phyloP scores from a whole-genome alignment of 768 basidiomycete species.

The Leucosporidium yakuticum region DNA sequence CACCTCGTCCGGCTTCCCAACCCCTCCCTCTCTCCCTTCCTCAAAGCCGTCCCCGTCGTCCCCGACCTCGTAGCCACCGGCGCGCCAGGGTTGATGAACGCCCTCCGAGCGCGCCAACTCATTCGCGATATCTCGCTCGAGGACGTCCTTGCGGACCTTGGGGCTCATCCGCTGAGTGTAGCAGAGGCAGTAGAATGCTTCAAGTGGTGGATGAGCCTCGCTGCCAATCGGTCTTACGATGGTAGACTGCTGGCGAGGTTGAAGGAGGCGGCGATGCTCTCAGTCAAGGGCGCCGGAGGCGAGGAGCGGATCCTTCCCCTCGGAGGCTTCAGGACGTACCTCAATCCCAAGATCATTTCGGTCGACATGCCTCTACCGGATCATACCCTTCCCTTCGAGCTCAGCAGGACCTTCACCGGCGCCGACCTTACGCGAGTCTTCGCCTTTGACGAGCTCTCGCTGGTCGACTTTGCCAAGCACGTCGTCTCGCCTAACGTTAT shows the following conservation, averaged over 20 bases:
- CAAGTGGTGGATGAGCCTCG: slow-evolving; percentile 70
- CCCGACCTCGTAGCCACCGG: slow-evolving; percentile 57
- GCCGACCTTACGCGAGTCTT: slow-evolving; percentile 55
- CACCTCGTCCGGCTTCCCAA: slow-evolving; percentile 68
- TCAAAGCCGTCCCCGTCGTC: slow-evolving; percentile 70
- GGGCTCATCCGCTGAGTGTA: slow-evolving; percentile 60
- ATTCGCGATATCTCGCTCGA: slow-evolving; percentile 68
- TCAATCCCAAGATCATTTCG: slow-evolving; percentile 65
- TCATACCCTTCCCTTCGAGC: slow-evolving; percentile 60
- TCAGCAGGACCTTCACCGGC: slow-evolving; percentile 58
- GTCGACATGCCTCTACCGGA: slow-evolving; percentile 68
- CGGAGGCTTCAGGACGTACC: slow-evolving; percentile 61
- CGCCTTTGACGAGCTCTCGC: slow-evolving; percentile 69
- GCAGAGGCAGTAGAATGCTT: slow-evolving; percentile 74
- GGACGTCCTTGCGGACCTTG: slow-evolving; percentile 76
- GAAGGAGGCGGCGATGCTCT: slow-evolving; percentile 63
- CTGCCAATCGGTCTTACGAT: slow-evolving; percentile 45
- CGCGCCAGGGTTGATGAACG: slow-evolving; percentile 57
- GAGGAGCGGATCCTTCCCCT: slow-evolving; percentile 59
- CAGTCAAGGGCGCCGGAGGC: slow-evolving; percentile 40
- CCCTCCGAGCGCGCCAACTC: slow-evolving; percentile 59
- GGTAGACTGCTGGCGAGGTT: slow-evolving; percentile 53
- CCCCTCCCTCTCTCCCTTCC: slow-evolving; percentile 61
- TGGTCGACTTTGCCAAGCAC: slow-evolving; percentile 69
- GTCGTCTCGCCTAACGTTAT: slow-evolving; percentile 52